Percentiles rank a stretch among this genome's conserved stretches.
These are phyloP conservation scores for Chlorella sp. DNA, from an alignment of 139 green algal genomes.

Conservation along the genomic window DNA sequence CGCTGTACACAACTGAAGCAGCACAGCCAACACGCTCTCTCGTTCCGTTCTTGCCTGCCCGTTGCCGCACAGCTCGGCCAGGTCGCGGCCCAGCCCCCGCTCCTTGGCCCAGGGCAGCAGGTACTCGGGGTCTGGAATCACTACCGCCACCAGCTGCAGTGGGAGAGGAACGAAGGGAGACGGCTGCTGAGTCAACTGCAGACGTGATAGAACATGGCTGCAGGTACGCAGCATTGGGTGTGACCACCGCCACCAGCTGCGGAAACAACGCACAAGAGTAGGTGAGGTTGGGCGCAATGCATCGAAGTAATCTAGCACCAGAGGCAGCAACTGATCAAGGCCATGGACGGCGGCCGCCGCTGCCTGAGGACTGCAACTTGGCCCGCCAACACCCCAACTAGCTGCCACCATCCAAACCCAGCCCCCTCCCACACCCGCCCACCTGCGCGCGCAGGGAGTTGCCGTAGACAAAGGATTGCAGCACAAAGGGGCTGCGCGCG, in stretches of 20 bases:
- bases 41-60: background rate
- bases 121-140: slow-evolving; percentile 93
- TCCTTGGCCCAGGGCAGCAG: slow-evolving; percentile 87
- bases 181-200: background rate
- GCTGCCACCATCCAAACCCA: background rate
- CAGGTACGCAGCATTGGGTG: too few relatives aligned
- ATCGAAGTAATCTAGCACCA: background rate
- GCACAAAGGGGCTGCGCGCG: slow-evolving; percentile 72
- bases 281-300: background rate
- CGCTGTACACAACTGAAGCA: background rate
- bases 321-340: background rate
- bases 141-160: slow-evolving; percentile 84
- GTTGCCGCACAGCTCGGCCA: slow-evolving; percentile 27
- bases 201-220: too few relatives aligned
- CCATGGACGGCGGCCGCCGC: too few relatives aligned
- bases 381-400: background rate
- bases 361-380: too few relatives aligned
- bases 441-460: slow-evolving; percentile 77
- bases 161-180: background rate
- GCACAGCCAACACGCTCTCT: too few relatives aligned
- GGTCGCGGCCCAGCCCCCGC: slow-evolving; percentile 51
- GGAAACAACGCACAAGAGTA: background rate
- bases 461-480: slow-evolving; percentile 91
- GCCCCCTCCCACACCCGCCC: background rate
- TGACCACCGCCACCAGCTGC: too few relatives aligned